These are phyloP conservation scores for Penicillium sp. DNA, from an alignment of 2,329 filamentous ascomycete genomes.

Conservation along the genomic window DNA sequence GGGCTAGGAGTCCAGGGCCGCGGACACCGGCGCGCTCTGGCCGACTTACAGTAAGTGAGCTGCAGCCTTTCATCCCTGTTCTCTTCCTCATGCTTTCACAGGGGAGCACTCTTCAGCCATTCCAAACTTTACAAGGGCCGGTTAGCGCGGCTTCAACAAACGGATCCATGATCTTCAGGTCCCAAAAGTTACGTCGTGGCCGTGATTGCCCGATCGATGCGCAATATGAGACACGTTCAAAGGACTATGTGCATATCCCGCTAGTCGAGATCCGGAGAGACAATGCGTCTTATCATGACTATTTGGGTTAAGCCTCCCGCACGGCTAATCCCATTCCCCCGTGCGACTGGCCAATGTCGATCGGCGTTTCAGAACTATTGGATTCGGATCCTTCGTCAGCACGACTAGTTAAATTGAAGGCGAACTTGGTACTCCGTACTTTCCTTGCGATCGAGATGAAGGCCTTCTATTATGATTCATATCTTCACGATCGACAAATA, in stretches of 20 bases:
- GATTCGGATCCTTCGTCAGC: slow-evolving; percentile 4
- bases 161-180: neutral
- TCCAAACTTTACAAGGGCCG: neutral
- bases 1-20: neutral
- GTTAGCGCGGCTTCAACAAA: slow-evolving; percentile 2
- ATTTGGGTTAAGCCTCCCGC: neutral
- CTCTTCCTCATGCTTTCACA: neutral
- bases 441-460: neutral
- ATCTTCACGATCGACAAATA: neutral
- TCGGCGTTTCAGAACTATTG: slow-evolving; percentile 6
- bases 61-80: neutral
- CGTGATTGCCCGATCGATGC: slow-evolving; percentile 1
- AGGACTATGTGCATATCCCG: neutral
- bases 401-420: neutral
- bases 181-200: slow-evolving; percentile 3
- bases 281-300: neutral
- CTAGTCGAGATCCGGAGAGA: neutral
- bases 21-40: neutral
- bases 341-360: slow-evolving; percentile 3
- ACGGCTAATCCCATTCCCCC: neutral
- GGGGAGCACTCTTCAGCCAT: neutral
- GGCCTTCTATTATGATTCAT: neutral
- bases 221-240: slow-evolving; percentile 1
- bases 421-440: neutral
- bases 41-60: slow-evolving; percentile 2